phyloP scores from a whole-genome alignment of 257 asterid genomes.

The Vinca minor region DNA sequence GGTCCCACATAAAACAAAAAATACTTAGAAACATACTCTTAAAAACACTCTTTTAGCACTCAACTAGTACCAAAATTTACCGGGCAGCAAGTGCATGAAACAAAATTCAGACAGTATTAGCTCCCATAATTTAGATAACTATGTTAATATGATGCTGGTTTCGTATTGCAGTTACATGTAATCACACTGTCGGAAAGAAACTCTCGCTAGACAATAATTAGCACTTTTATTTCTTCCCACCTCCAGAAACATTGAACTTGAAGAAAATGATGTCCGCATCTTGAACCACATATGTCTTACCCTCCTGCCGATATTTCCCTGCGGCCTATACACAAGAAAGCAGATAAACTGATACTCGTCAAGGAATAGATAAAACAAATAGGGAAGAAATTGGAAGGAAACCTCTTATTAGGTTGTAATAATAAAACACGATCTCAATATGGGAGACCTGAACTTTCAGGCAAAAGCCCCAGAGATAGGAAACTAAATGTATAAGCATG shows the following conservation, averaged over 20 bases:
- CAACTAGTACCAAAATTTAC: background rate
- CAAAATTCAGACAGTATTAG: background rate
- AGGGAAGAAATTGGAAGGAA: background rate
- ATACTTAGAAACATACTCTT: too few relatives aligned
- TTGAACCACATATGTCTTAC: constrained; percentile 88
- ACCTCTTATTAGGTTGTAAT: background rate
- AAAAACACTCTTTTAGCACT: too few relatives aligned
- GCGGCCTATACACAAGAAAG: constrained; percentile 45
- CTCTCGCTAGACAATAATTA: background rate
- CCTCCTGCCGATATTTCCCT: constrained; percentile 95
- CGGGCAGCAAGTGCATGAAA: background rate
- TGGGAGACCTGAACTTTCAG: too few relatives aligned
- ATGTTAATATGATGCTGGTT: background rate
- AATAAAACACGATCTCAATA: background rate
- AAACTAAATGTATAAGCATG: too few relatives aligned
- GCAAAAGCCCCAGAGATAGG: too few relatives aligned
- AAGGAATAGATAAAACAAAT: background rate
- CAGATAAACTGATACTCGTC: background rate
- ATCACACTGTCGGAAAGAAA: background rate
- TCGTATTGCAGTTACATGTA: background rate
- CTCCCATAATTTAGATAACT: background rate
- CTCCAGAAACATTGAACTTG: constrained; percentile 93
- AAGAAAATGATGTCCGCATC: constrained; percentile 94
- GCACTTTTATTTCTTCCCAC: constrained; percentile 73
- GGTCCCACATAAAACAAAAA: too few relatives aligned